Conservation (phyloP, 306 rosid genomes). For the Medicago truncatula region DNA sequence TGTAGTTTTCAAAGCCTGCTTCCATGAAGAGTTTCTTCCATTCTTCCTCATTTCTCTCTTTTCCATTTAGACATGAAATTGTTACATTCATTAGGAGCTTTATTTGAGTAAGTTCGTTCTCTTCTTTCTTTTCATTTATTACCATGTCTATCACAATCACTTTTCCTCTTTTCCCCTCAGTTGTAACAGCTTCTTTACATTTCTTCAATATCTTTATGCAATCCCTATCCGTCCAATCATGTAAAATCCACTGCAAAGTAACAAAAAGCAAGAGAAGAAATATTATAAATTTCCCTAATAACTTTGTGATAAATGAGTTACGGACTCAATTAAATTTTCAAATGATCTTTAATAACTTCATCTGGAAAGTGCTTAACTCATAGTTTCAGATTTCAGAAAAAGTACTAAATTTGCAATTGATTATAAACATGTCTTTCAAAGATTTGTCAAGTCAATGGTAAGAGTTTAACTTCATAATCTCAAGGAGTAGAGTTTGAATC, state of each 20-base stretch:
- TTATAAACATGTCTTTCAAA: too few relatives aligned
- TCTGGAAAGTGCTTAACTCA: not conserved
- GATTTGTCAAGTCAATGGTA: too few relatives aligned
- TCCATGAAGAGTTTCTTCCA: slow-evolving; percentile 53
- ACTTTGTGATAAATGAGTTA: not conserved
- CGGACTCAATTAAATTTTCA: not conserved
- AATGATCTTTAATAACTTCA: not conserved
- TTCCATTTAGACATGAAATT: slow-evolving; percentile 48
- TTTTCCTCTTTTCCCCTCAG: slow-evolving; percentile 41
- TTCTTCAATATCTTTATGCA: slow-evolving; percentile 48
- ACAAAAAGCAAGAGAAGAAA: not conserved
- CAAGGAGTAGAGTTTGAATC: too few relatives aligned
- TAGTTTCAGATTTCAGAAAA: too few relatives aligned
- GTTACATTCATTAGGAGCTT: slow-evolving; percentile 45
- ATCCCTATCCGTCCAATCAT: slow-evolving; percentile 44
- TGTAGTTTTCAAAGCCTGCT: slow-evolving; percentile 53
- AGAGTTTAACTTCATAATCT: too few relatives aligned
- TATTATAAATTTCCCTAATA: not conserved
- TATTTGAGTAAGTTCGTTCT: slow-evolving; percentile 20
- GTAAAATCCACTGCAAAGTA: slow-evolving; percentile 35
- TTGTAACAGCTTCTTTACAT: slow-evolving; percentile 48
- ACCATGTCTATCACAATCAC: slow-evolving; percentile 55
- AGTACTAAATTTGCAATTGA: too few relatives aligned
- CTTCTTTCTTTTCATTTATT: slow-evolving; percentile 40
- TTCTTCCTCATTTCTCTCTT: slow-evolving; percentile 47